Evolutionary conservation across 169 alveolate species (phyloP), one percentile per base, ranked within the genome.

Genomic region (Perkinsus olseni): DNA sequence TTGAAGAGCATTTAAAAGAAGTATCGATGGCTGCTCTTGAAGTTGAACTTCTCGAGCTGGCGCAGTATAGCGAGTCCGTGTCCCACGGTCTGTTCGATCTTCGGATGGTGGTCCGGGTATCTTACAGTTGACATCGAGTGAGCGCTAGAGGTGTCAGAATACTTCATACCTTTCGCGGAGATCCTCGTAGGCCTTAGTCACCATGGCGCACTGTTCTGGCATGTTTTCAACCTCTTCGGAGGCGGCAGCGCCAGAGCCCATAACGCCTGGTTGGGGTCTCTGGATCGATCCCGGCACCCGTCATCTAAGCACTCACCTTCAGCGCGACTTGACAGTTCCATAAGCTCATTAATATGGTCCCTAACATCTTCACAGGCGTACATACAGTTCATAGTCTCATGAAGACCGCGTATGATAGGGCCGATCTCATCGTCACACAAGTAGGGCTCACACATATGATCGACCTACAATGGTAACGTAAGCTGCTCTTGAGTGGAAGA

Each of bases 41-140:
- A 91, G 28, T 38, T 24, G 93, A 91, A 91, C 50, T 91, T 91
- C 74, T 91, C 74, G 51, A 39, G 36, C 74, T 39, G 48, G 74
- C 93, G 93, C 39, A 91, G 34, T 28, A 91, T 91, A 28, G 93
- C 93, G 40, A 91, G 50, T 8, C 93, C 93, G 38, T 91, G 93
- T 38, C 93, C 93, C 39, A 91, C 93, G n/a, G 82, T n/a, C 74
- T 91, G 93, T 39, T 91, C 93, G 74, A 91, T 37, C 74, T 91
- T 91, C 39, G 93, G 93, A 48, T 91, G 48, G 82, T 39, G 38
- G 38, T 91, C 93, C 0, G 93, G 93, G 39, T 91, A 91, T 28
- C 50, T 31, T 11, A 4, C 31, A 6, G 38, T 6, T 40, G 11
- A 3, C 11, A 3, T 40, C 11, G 50, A 40, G 11, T 11, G 50